These are phyloP conservation scores for Pleurotus giganteus DNA, from an alignment of 768 basidiomycete species.

Conservation along the genomic window DNA sequence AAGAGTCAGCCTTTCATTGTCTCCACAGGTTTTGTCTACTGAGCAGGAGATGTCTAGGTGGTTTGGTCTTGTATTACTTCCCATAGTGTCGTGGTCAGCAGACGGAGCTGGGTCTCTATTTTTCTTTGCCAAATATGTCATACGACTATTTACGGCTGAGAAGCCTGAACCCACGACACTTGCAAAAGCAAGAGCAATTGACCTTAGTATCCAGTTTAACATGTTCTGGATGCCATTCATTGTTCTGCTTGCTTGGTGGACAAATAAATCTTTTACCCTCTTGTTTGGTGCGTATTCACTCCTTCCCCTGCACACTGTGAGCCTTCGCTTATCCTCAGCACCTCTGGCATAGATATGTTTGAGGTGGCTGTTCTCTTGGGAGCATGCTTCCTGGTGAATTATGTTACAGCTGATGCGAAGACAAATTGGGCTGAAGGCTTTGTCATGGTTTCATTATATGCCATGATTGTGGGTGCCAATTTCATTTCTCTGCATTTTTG, in stretches of 20 bases:
- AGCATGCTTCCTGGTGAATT: conserved; percentile 75
- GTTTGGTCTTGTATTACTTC: conserved; percentile 73
- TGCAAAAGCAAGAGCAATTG: conserved; percentile 69
- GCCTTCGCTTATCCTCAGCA: neutral
- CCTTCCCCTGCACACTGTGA: neutral
- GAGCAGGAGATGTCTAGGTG: conserved; percentile 39
- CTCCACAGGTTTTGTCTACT: neutral
- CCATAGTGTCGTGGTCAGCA: conserved; percentile 70
- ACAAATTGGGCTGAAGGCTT: conserved; percentile 79
- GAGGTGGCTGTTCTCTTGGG: conserved; percentile 65
- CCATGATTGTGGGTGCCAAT: conserved; percentile 51
- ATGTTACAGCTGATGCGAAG: conserved; percentile 74
- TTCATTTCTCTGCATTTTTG: neutral
- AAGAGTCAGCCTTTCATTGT: conserved; percentile 43
- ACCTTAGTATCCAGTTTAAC: conserved; percentile 74
- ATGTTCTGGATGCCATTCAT: conserved; percentile 80
- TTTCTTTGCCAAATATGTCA: conserved; percentile 48
- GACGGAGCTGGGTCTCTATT: conserved; percentile 62
- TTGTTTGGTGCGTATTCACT: conserved; percentile 57
- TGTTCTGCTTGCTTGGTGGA: conserved; percentile 69
- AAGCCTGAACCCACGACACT: conserved; percentile 47
- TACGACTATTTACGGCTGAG: conserved; percentile 30
- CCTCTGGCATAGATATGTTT: conserved; percentile 49
- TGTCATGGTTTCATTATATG: conserved; percentile 64
- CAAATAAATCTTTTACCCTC: conserved; percentile 53